Percentiles rank a stretch among this genome's conserved stretches.
phyloP scores from a whole-genome alignment of 257 asterid genomes.

The Fraxinus cuspidata region DNA sequence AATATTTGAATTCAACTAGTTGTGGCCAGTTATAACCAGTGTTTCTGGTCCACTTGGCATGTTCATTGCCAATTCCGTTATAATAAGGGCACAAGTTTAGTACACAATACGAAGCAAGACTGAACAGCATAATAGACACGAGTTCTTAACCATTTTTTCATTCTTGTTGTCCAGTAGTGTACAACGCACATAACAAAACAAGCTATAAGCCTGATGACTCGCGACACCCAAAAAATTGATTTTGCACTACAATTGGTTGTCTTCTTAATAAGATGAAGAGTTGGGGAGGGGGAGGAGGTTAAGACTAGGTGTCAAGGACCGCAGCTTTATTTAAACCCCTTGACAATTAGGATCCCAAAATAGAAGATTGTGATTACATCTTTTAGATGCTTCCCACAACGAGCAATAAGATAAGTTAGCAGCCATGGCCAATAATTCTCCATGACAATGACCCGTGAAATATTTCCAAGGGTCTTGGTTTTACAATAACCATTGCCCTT shows the following conservation, averaged over 20 bases:
- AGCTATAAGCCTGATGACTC: slow-evolving; percentile 17
- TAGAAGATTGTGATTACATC: neutral
- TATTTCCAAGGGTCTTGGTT: neutral
- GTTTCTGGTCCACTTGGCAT: slow-evolving; percentile 4
- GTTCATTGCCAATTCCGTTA: too few species aligned
- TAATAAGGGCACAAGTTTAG: neutral
- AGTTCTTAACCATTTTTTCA: neutral
- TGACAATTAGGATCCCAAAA: slow-evolving; percentile 20
- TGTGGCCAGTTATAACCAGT: slow-evolving; percentile 16
- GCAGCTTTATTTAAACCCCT: too few species aligned
- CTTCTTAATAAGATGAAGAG: slow-evolving; percentile 11
- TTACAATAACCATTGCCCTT: neutral
- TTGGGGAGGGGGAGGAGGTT: too few species aligned
- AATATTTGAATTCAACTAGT: slow-evolving; percentile 10
- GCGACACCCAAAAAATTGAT: slow-evolving; percentile 23
- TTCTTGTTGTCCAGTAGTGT: too few species aligned
- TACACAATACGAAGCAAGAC: neutral
- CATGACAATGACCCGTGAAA: slow-evolving; percentile 28
- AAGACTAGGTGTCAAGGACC: too few species aligned
- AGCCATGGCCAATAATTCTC: slow-evolving; percentile 14
- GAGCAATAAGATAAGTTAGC: neutral
- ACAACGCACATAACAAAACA: neutral
- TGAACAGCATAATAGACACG: neutral
- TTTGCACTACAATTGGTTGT: slow-evolving; percentile 16
- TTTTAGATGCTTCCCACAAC: slow-evolving; percentile 1